Evolutionary conservation across 2,329 filamentous ascomycete genomes (phyloP), one percentile per base, ranked within the genome.

Genomic region (Sphaerulina vaccinii): DNA sequence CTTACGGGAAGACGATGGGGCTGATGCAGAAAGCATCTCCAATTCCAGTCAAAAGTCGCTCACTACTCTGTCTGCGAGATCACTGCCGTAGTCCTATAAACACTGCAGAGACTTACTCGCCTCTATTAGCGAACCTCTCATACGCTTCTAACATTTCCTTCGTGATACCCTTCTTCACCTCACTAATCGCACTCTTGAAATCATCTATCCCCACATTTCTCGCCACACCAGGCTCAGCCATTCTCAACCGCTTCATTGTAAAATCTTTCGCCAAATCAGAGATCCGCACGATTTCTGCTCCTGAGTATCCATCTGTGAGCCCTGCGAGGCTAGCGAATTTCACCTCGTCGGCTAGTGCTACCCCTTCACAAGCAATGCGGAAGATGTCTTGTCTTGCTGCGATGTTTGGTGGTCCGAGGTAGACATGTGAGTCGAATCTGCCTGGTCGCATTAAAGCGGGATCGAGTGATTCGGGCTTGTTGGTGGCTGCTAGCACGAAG

Each of bases 401-500:
- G 39, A 79, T 72, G 64, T 89, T 85, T 0, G 92, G 92, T 3
- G 89, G 87, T 0, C 88, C 87, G 37, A 96, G 88, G 68, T 95
- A 96, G 39, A 96, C 80, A 27, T 90, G 79, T 59, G 86, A 82
- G 64, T 95, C 90, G 68, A 97, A 88, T 22, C 92, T 82, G 1
- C 92, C 92, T 0, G 90, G 87, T 1, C 92, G 83, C 66, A 96
- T 81, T 27, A 97, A 78, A 1, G 92, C 92, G 1, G 88, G 82
- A 66, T 97, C 92, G 16, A 97, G 80, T 1, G 85, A 79, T 63
- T 95, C 87, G 0, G 92, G 92, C 47, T 89, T 84, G 72, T 97
- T 97, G 0, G 92, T 97, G 2, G 92, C 92, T 0, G 89, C 92
- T 15, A 97, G 81, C 11, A 96, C 86, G 53, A 95, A 81, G 0